These are phyloP conservation scores for Anthracocystis walkeri DNA, from an alignment of 1,284 basidiomycete species.

Conservation along the genomic window DNA sequence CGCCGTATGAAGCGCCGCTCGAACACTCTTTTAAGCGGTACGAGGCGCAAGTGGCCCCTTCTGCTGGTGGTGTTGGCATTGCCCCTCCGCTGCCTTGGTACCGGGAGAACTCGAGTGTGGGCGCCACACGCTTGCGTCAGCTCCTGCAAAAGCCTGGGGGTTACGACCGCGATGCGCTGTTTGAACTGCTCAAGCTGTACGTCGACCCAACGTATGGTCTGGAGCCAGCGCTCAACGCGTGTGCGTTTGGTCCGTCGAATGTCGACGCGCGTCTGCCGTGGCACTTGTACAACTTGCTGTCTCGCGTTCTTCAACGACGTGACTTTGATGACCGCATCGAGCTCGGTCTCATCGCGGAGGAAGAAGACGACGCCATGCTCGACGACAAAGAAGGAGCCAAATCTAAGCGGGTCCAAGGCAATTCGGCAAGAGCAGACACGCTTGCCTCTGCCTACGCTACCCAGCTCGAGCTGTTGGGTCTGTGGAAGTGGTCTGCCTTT, in stretches of 20 bases:
- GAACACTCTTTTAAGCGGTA: slow-evolving; percentile 80
- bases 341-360: slow-evolving; percentile 63
- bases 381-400: slow-evolving; percentile 74
- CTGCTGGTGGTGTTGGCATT: slow-evolving; percentile 33
- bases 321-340: slow-evolving; percentile 83
- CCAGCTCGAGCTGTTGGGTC: slow-evolving; percentile 84
- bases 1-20: slow-evolving; percentile 79
- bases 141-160: slow-evolving; percentile 44
- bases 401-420: slow-evolving; percentile 33
- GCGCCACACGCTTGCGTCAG: slow-evolving; percentile 51
- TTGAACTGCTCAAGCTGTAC: slow-evolving; percentile 83
- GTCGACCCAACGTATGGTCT: slow-evolving; percentile 73
- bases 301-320: slow-evolving; percentile 81
- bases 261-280: slow-evolving; percentile 87
- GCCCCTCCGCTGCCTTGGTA: slow-evolving; percentile 68
- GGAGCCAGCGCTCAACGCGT: slow-evolving; percentile 74
- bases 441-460: slow-evolving; percentile 86
- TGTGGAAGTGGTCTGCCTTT: slow-evolving; percentile 88
- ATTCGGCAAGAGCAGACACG: slow-evolving; percentile 79
- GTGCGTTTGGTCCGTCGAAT: slow-evolving; percentile 81
- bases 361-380: slow-evolving; percentile 64
- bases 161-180: slow-evolving; percentile 77
- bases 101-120: slow-evolving; percentile 61
- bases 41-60: slow-evolving; percentile 70
- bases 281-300: slow-evolving; percentile 91